Evolutionary conservation across 768 basidiomycete genomes (phyloP).

Genomic region (Serendipita sp.): DNA sequence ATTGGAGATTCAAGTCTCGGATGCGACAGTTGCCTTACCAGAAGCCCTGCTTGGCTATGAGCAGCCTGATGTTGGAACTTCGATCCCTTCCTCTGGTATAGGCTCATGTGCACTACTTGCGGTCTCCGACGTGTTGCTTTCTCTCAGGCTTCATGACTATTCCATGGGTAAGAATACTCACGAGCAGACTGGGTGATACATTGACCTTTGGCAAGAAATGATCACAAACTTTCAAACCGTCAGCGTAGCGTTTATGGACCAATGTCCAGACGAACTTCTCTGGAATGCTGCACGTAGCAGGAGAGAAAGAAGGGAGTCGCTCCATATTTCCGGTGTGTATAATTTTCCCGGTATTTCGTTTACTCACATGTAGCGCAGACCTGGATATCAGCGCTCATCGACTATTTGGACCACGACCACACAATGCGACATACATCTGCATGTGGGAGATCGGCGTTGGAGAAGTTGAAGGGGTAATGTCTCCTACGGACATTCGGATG

Average conservation of each 20-base stretch:
- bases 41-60: conserved; percentile 52
- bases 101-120: conserved; percentile 40
- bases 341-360: background rate
- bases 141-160: conserved; percentile 67
- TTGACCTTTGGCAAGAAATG: conserved; percentile 38
- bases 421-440: conserved; percentile 73
- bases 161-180: conserved; percentile 53
- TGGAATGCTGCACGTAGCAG: conserved; percentile 13
- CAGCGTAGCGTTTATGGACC: conserved; percentile 30
- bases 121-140: conserved; percentile 55
- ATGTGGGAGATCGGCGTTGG: conserved; percentile 83
- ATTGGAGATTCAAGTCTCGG: conserved; percentile 35
- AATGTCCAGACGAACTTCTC: conserved; percentile 21
- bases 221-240: conserved; percentile 55
- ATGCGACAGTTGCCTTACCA: conserved; percentile 45
- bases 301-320: conserved; percentile 16
- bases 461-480: conserved; percentile 36
- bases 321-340: conserved; percentile 36
- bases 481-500: conserved; percentile 35
- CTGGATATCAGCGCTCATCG: conserved; percentile 69
- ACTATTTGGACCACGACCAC: conserved; percentile 77
- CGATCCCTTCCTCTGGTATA: conserved; percentile 22
- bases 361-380: conserved; percentile 21
- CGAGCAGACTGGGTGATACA: background rate
- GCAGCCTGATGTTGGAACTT: conserved; percentile 12